Evolutionary conservation across 768 basidiomycete species (phyloP).

Genomic region (Hortiboletus flavorubellus): DNA sequence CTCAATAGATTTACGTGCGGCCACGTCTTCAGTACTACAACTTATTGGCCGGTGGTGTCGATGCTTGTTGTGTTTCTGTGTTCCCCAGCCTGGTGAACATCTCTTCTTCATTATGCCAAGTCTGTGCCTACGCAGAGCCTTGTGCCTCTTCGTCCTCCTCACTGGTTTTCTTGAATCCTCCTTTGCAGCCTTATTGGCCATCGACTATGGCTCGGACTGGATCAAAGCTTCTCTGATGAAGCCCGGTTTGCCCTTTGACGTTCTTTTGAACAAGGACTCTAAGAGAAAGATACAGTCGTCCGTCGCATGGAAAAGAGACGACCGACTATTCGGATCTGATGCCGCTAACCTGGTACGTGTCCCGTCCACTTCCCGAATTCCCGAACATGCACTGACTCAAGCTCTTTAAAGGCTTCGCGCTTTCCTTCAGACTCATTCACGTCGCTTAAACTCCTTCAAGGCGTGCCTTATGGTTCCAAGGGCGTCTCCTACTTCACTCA

Average conservation of each 20-base stretch:
- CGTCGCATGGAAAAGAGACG: conserved; percentile 89
- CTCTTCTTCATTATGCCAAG: conserved; percentile 16
- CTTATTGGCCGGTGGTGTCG: neutral
- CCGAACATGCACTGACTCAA: neutral
- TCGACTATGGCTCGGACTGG: conserved; percentile 98
- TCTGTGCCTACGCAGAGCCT: conserved; percentile 25
- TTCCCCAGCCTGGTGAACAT: conserved; percentile 15
- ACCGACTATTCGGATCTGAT: conserved; percentile 86
- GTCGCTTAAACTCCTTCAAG: conserved; percentile 81
- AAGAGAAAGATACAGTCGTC: conserved; percentile 92
- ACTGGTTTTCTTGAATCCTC: conserved; percentile 30
- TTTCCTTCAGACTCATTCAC: conserved; percentile 88
- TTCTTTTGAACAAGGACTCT: conserved; percentile 93
- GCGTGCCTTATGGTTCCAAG: conserved; percentile 58
- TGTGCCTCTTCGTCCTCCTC: conserved; percentile 25
- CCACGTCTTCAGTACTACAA: conserved; percentile 17
- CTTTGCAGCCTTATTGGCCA: conserved; percentile 82
- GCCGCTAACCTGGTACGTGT: conserved; percentile 79
- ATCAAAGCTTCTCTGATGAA: conserved; percentile 96
- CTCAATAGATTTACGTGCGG: conserved; percentile 11
- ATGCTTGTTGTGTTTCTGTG: conserved; percentile 13
- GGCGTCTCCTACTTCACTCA: conserved; percentile 55
- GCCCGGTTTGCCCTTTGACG: conserved; percentile 92
- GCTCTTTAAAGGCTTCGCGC: conserved; percentile 67
- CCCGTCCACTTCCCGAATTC: neutral